Evolutionary conservation across 106 monocot genomes (phyloP).

Genomic region (Phalaenopsis equestris): DNA sequence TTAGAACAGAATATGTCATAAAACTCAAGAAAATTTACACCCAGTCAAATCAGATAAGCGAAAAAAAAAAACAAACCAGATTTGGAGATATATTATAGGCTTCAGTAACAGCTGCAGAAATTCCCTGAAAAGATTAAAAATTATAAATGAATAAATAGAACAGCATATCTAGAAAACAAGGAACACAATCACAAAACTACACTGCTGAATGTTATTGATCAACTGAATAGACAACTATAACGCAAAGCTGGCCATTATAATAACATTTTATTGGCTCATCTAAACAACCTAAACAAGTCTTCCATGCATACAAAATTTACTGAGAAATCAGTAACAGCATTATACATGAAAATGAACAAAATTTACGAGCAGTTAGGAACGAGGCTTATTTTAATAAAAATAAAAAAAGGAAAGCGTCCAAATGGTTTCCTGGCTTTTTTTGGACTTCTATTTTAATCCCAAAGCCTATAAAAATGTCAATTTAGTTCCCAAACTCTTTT

Average conservation of each 20-base stretch:
- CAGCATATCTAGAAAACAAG: background rate
- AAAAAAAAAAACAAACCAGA: constrained; percentile 44
- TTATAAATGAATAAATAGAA: background rate
- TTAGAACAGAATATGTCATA: background rate
- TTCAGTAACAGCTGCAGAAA: constrained; percentile 61
- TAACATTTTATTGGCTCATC: background rate
- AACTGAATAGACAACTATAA: background rate
- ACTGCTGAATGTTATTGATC: background rate
- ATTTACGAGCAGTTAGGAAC: background rate
- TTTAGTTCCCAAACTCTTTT: too few species aligned
- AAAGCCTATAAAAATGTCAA: too few species aligned
- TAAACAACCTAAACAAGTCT: background rate
- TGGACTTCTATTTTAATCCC: too few species aligned
- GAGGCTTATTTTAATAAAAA: background rate
- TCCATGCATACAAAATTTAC: background rate
- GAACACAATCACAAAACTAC: background rate
- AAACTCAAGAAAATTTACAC: background rate
- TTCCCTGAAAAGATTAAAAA: constrained; percentile 36
- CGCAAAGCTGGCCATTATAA: background rate
- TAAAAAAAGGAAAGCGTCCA: background rate
- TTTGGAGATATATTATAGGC: constrained; percentile 85
- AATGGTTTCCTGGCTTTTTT: background rate
- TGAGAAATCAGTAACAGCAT: background rate
- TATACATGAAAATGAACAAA: background rate
- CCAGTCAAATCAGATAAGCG: background rate